Evolutionary conservation across 83 land plant genomes (phyloP).

Genomic region (Diphasiastrum complanatum): DNA sequence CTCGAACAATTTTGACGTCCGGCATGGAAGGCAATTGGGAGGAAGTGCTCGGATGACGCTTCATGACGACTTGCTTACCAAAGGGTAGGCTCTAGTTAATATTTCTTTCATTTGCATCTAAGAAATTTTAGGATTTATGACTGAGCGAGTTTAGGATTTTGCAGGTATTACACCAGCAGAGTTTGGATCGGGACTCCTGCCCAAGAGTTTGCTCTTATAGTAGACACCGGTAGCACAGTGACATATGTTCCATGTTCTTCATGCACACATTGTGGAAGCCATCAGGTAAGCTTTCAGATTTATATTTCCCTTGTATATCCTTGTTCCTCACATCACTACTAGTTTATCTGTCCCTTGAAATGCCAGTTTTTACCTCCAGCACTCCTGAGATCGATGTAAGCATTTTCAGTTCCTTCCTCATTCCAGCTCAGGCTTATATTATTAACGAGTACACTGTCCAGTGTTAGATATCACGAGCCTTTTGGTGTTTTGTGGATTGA

Average conservation of each 20-base stretch:
- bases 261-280: constrained; percentile 83
- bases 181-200: constrained; percentile 88
- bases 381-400: too few species aligned
- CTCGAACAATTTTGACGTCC: too few species aligned
- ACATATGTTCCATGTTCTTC: constrained; percentile 92
- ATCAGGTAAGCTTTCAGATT: constrained; percentile 48
- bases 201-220: constrained; percentile 85
- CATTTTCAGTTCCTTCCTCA: too few species aligned
- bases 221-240: constrained; percentile 95
- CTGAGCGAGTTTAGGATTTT: not conserved
- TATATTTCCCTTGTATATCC: too few species aligned
- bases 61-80: constrained; percentile 35
- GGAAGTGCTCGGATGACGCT: constrained; percentile 29
- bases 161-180: constrained; percentile 91
- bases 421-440: too few species aligned
- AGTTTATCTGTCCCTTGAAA: too few species aligned
- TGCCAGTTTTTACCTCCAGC: too few species aligned
- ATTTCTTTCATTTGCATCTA: not conserved
- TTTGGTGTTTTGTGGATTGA: too few species aligned
- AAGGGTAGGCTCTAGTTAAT: constrained; percentile 19
- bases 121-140: not conserved
- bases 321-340: too few species aligned
- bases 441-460: too few species aligned
- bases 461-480: too few species aligned
- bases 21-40: constrained; percentile 17